Base-by-base conservation (phyloP, 2,329 filamentous ascomycete genomes). In the Xylaria sp. region DNA sequence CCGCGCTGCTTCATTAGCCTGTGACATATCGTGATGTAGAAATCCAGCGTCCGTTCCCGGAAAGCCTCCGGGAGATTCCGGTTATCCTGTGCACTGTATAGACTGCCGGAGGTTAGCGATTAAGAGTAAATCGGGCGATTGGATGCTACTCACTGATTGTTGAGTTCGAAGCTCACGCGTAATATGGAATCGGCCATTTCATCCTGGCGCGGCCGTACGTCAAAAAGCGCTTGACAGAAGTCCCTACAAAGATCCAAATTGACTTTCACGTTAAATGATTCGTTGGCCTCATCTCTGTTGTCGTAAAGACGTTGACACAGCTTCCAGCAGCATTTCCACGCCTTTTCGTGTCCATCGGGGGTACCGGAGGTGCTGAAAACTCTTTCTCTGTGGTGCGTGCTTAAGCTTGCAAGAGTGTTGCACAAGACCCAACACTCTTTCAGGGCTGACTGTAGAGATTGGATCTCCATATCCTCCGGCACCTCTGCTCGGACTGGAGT, bases 251-350 rank as follows among this genome's bases (percentile, higher is more conserved):
- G 84, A 78, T 97, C 94, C 45, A 98, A 82, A 1, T 93, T 97
- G 21, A 90, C 88, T 65, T 88, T 86, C 51, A 94, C 89, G 69
- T 91, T 89, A 36, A 88, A 87, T n/a, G 81, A 81, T 61, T 90
- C 87, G 36, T 89, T 84, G 61, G 90, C 86, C 71, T 94, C 90
- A 64, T 95, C 89, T 60, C 90, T 87, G 72, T 91, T 93, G 69
- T 94, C 89, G 77, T 98, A 98, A 2, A 98, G 86, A 66, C 92
- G 91, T 78, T 97, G 93, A 77, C 94, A 98, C 27, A 98, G 83
- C 74, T 91, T 92, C 95, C 94, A 98, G 81, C 94, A 98, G 69
- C 92, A 92, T 79, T 92, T 93, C 95, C 94, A 98, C 0, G 94
- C 94, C 74, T 92, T 91, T 78, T 97, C 93, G 76, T 97, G 92